A percentile compares a stretch with the other conserved stretches of the same genome.
Conservation (phyloP, 176 grass and related monocot genomes). For the Dendrocalamus sinicus region DNA sequence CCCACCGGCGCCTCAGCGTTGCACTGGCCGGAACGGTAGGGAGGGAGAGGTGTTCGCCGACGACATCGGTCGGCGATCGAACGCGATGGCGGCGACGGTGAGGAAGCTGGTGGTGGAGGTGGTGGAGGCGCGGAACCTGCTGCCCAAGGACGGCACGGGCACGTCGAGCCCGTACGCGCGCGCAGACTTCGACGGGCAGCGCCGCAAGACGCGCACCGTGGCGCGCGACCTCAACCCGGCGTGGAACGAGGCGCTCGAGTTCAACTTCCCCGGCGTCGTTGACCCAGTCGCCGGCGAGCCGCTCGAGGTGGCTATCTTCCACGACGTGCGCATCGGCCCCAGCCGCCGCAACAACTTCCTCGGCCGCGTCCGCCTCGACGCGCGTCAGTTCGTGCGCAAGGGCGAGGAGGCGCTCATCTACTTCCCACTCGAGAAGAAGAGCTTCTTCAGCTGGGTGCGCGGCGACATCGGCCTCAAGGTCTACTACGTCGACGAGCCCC, state of each 20-base stretch:
- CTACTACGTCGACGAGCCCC: constrained; percentile 71
- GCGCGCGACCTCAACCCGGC: constrained; percentile 64
- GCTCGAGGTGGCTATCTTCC: constrained; percentile 72
- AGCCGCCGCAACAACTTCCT: constrained; percentile 83
- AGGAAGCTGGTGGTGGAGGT: constrained; percentile 96
- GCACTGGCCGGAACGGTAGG: background rate
- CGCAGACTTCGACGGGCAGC: constrained; percentile 88
- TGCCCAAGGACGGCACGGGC: constrained; percentile 88
- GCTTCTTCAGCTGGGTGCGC: constrained; percentile 76
- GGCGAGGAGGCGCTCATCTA: constrained; percentile 92
- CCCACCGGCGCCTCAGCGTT: constrained; percentile 16
- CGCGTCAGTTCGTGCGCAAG: constrained; percentile 71
- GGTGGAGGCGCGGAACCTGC: constrained; percentile 77
- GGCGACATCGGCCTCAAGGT: constrained; percentile 80
- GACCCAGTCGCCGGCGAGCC: constrained; percentile 48
- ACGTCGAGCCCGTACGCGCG: constrained; percentile 89
- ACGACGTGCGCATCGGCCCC: constrained; percentile 66
- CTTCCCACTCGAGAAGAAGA: constrained; percentile 87
- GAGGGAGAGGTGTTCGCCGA: background rate
- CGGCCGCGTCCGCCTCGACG: constrained; percentile 77
- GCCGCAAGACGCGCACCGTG: constrained; percentile 79
- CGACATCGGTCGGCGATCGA: background rate
- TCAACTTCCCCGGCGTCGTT: constrained; percentile 46
- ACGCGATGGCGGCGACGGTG: constrained; percentile 44
- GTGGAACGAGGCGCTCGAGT: constrained; percentile 89